phyloP scores from a whole-genome alignment of 139 green algal genomes.

The Chlorella sp. region DNA sequence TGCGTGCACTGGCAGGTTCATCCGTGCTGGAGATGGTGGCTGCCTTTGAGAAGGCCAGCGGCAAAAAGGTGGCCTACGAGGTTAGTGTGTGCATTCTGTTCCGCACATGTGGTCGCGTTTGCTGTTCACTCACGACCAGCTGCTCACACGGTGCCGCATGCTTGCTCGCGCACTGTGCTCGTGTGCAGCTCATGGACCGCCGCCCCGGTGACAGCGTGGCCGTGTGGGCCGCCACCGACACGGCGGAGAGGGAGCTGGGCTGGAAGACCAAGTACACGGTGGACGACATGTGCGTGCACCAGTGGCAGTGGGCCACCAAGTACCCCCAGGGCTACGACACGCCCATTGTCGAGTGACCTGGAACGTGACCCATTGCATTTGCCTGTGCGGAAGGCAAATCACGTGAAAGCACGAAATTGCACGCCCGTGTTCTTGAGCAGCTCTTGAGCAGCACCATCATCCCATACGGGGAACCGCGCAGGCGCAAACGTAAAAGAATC shows the following conservation, averaged over 20 bases:
- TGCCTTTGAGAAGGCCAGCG: conserved; percentile 88
- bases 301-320: conserved; percentile 87
- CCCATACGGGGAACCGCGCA: background rate
- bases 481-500: background rate
- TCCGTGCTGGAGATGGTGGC: conserved; percentile 95
- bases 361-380: background rate
- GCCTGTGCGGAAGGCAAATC: background rate
- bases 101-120: no score
- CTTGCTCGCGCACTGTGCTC: background rate
- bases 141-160: background rate
- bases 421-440: background rate
- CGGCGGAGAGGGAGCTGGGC: conserved; percentile 83
- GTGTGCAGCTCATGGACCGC: conserved; percentile 30
- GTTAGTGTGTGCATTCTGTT: no score
- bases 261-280: conserved; percentile 85
- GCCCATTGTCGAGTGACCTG: background rate
- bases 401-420: background rate
- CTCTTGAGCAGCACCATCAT: no score
- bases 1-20: conserved; percentile 43
- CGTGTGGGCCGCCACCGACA: conserved; percentile 83
- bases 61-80: conserved; percentile 53
- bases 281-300: conserved; percentile 90
- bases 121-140: background rate
- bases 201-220: conserved; percentile 75
- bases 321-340: conserved; percentile 88